Evolutionary conservation across 139 green algal species (phyloP).

Genomic region (Tetratostichococcus sp.): DNA sequence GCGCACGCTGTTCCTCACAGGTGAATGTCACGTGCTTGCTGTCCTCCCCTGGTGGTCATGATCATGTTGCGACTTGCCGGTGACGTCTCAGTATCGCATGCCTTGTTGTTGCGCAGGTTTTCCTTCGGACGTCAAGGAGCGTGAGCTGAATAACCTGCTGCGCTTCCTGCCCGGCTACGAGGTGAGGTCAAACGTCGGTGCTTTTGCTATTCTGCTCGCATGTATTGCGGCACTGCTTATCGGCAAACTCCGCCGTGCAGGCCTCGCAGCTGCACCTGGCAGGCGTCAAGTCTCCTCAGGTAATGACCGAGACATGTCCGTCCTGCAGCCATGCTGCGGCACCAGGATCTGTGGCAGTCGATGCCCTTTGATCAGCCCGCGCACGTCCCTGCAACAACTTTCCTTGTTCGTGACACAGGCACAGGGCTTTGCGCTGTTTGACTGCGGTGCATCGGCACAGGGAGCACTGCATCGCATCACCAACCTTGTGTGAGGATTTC

Average conservation of each 20-base stretch:
- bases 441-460: constrained; percentile 37
- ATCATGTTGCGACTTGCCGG: background rate
- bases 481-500: constrained; percentile 45
- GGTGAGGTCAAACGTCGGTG: too few relatives aligned
- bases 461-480: constrained; percentile 50
- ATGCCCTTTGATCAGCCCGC: too few relatives aligned
- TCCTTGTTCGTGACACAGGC: constrained; percentile 35
- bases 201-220: too few relatives aligned
- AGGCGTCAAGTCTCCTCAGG: constrained; percentile 42
- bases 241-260: constrained; percentile 25
- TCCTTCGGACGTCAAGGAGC: constrained; percentile 81
- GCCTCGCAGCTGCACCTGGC: constrained; percentile 72
- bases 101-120: constrained; percentile 51
- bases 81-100: background rate
- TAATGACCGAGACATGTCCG: too few relatives aligned
- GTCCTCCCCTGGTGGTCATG: too few relatives aligned
- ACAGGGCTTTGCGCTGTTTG: constrained; percentile 85
- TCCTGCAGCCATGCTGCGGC: too few relatives aligned
- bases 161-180: constrained; percentile 89
- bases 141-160: constrained; percentile 93
- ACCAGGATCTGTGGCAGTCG: too few relatives aligned
- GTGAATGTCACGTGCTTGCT: background rate
- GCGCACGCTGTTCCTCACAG: constrained; percentile 80
- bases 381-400: background rate
- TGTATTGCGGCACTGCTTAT: too few relatives aligned